These are phyloP conservation scores for Lachnellula arida DNA, from an alignment of 2,329 filamentous ascomycete species.

Conservation along the genomic window DNA sequence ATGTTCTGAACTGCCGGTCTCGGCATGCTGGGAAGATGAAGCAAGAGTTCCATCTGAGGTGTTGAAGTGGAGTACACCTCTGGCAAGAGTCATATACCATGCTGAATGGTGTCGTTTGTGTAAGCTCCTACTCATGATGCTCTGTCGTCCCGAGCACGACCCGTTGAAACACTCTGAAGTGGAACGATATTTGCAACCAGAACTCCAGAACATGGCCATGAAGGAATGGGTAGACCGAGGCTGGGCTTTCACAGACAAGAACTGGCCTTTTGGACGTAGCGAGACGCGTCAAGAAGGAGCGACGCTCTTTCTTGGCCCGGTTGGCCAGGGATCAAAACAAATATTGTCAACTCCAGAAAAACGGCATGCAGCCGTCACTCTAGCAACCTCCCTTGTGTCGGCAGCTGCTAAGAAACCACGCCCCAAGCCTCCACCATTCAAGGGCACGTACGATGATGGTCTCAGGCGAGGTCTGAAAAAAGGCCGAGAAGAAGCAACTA, in stretches of 20 bases:
- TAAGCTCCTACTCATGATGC: slow-evolving; percentile 1
- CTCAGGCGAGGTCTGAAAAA: not conserved
- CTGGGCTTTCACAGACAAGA: too few relatives aligned
- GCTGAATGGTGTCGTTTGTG: slow-evolving; percentile 1
- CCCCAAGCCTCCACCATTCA: not conserved
- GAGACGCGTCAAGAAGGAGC: too few relatives aligned
- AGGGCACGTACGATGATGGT: not conserved
- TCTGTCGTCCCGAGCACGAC: not conserved
- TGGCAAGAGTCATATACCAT: slow-evolving; percentile 2
- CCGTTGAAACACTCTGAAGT: too few relatives aligned
- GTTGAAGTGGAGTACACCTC: not conserved
- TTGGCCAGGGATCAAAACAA: too few relatives aligned
- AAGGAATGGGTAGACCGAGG: too few relatives aligned
- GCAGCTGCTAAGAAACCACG: not conserved
- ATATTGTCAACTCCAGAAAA: too few relatives aligned
- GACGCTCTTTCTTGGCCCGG: too few relatives aligned
- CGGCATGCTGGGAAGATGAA: slow-evolving; percentile 4
- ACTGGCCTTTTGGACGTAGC: too few relatives aligned
- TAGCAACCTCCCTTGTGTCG: too few relatives aligned
- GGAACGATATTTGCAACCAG: too few relatives aligned
- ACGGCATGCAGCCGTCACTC: too few relatives aligned
- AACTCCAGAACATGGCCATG: too few relatives aligned
- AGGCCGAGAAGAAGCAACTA: slow-evolving; percentile 1
- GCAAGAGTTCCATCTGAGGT: not conserved
- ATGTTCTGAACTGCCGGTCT: slow-evolving; percentile 1